Evolutionary conservation across 441 rosid genomes (phyloP).

Genomic region (Adansonia gregorii): DNA sequence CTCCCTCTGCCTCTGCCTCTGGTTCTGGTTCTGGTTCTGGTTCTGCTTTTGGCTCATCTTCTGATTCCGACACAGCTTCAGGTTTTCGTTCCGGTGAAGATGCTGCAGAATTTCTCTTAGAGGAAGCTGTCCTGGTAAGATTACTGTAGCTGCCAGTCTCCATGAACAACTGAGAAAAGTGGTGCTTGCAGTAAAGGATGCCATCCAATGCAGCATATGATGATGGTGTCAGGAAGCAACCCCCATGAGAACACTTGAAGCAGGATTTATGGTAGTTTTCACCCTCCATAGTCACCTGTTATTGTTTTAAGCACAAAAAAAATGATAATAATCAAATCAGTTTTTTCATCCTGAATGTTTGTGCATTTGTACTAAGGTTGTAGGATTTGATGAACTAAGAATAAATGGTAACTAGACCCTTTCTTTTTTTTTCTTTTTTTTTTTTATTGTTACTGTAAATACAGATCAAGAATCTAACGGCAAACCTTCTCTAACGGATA

Average conservation of each 20-base stretch:
- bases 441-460: too few relatives aligned
- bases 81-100: not conserved
- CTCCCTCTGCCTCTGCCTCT: not conserved
- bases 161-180: slow-evolving; percentile 52
- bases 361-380: not conserved
- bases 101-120: slow-evolving; percentile 24
- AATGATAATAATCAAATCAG: not conserved
- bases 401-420: too few relatives aligned
- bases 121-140: slow-evolving; percentile 31
- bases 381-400: too few relatives aligned
- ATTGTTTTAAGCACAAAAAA: not conserved
- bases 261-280: slow-evolving; percentile 49
- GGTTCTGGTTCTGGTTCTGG: not conserved
- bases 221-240: slow-evolving; percentile 47
- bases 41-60: slow-evolving; percentile 1
- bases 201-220: slow-evolving; percentile 49
- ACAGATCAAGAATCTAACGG: not conserved
- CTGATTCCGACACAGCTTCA: not conserved
- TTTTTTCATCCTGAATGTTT: not conserved
- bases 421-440: too few relatives aligned
- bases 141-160: slow-evolving; percentile 40
- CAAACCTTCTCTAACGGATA: slow-evolving; percentile 50
- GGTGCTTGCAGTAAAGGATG: slow-evolving; percentile 48
- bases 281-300: slow-evolving; percentile 50
- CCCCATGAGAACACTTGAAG: slow-evolving; percentile 51